Conservation (phyloP, 2,329 filamentous ascomycete genomes). For the Hirsutella minnesotensis region DNA sequence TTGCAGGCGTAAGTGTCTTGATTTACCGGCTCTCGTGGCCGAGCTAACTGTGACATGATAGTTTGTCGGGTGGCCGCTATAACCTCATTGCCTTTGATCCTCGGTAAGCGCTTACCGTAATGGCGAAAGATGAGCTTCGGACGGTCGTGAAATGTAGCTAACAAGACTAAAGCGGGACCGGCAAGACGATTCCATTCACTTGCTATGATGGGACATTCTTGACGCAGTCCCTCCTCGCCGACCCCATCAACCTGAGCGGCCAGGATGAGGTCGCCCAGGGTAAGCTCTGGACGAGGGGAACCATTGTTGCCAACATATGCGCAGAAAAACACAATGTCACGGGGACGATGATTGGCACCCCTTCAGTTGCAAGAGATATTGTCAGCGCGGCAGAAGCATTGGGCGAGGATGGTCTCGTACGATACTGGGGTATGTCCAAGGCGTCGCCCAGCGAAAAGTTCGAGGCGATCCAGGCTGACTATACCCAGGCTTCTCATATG, state of each 20-base stretch:
- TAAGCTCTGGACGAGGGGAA: slow-evolving; percentile 11
- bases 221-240: not conserved
- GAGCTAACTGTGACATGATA: not conserved
- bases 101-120: slow-evolving; percentile 9
- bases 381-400: slow-evolving; percentile 30
- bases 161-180: slow-evolving; percentile 11
- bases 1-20: slow-evolving; percentile 5
- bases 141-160: not conserved
- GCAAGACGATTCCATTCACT: slow-evolving; percentile 13
- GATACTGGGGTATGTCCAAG: slow-evolving; percentile 23
- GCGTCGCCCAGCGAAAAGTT: not conserved
- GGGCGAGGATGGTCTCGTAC: slow-evolving; percentile 22
- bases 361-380: slow-evolving; percentile 31
- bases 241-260: slow-evolving; percentile 4
- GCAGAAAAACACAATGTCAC: slow-evolving; percentile 13
- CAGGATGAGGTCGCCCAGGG: slow-evolving; percentile 10
- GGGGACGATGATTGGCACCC: slow-evolving; percentile 26
- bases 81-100: slow-evolving; percentile 16
- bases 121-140: not conserved
- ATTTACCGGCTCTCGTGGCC: not conserved
- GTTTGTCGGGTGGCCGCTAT: slow-evolving; percentile 12
- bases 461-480: not conserved
- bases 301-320: slow-evolving; percentile 11
- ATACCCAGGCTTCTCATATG: slow-evolving; percentile 28
- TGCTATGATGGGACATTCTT: slow-evolving; percentile 8